These are phyloP conservation scores for Ogataea nakhonphanomensis DNA, from an alignment of 805 yeast species.

Conservation along the genomic window DNA sequence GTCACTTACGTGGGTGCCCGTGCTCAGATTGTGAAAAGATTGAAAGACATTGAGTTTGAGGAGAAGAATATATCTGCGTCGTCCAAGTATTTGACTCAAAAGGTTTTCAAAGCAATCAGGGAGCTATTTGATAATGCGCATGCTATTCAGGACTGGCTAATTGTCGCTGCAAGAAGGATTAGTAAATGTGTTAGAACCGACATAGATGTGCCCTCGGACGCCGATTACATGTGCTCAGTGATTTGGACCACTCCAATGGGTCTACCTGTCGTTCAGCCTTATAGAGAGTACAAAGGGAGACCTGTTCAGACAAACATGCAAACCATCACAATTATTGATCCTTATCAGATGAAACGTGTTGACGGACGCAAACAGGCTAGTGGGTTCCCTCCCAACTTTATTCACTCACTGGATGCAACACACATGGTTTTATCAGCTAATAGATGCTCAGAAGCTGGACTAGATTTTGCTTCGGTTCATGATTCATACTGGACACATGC, in stretches of 20 bases:
- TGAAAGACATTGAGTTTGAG: conserved; percentile 53
- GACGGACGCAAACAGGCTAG: conserved; percentile 85
- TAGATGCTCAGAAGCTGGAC: conserved; percentile 59
- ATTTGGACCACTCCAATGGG: conserved; percentile 98
- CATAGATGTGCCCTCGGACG: conserved; percentile 49
- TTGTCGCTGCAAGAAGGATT: conserved; percentile 76
- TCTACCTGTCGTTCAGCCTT: conserved; percentile 95
- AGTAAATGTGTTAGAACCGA: conserved; percentile 74
- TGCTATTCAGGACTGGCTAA: conserved; percentile 94
- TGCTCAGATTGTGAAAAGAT: conserved; percentile 78
- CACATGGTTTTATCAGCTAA: conserved; percentile 92
- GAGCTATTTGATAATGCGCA: conserved; percentile 91
- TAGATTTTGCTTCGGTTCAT: conserved; percentile 91
- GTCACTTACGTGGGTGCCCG: conserved; percentile 93
- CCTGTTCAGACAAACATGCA: conserved; percentile 81
- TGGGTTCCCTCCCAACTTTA: conserved; percentile 94
- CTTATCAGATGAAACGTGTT: conserved; percentile 78
- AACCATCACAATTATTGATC: conserved; percentile 82
- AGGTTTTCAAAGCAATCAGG: conserved; percentile 80
- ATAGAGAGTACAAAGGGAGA: conserved; percentile 62
- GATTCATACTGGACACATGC: conserved; percentile 99
- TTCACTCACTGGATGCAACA: conserved; percentile 94
- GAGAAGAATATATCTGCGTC: conserved; percentile 33
- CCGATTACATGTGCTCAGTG: conserved; percentile 76
- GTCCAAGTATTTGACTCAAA: conserved; percentile 66